Conservation (phyloP, 1,139 yeast species). For the Pichia sp. region DNA sequence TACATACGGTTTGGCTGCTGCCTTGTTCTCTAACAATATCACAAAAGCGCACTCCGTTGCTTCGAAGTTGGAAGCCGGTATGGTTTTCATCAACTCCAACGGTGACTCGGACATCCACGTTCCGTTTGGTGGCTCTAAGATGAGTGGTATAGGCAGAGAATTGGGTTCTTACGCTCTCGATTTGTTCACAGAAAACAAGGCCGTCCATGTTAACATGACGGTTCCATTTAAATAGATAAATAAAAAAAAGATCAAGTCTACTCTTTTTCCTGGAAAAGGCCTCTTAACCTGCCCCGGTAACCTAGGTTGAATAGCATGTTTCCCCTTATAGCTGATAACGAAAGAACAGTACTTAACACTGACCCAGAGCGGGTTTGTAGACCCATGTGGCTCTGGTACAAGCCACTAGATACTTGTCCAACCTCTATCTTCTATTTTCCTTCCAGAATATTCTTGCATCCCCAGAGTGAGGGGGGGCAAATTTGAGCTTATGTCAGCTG, state of each 20-base stretch:
- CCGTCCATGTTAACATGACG: constrained; percentile 65
- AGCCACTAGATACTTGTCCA: not conserved
- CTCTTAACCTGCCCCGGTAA: too few species aligned
- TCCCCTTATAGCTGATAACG: not conserved
- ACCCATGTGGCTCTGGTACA: not conserved
- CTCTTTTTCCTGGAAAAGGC: not conserved
- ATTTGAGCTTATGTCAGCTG: not conserved
- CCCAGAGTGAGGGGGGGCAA: not conserved
- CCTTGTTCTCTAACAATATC: constrained; percentile 58
- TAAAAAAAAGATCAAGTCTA: too few species aligned
- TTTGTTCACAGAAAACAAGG: constrained; percentile 73
- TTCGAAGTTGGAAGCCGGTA: constrained; percentile 68
- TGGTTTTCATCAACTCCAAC: constrained; percentile 81
- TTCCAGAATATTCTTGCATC: not conserved
- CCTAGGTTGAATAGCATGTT: too few species aligned
- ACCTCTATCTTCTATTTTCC: not conserved
- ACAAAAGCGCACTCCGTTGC: constrained; percentile 60
- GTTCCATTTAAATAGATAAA: constrained; percentile 14
- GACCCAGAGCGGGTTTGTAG: not conserved
- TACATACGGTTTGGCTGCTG: constrained; percentile 70
- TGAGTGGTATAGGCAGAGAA: constrained; percentile 84
- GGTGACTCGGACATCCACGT: constrained; percentile 73
- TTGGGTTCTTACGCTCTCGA: constrained; percentile 76
- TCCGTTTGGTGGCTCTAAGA: constrained; percentile 79
- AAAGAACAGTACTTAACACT: too few species aligned